Conservation (phyloP, 2,329 filamentous ascomycete species). For the Fusarium sp. region DNA sequence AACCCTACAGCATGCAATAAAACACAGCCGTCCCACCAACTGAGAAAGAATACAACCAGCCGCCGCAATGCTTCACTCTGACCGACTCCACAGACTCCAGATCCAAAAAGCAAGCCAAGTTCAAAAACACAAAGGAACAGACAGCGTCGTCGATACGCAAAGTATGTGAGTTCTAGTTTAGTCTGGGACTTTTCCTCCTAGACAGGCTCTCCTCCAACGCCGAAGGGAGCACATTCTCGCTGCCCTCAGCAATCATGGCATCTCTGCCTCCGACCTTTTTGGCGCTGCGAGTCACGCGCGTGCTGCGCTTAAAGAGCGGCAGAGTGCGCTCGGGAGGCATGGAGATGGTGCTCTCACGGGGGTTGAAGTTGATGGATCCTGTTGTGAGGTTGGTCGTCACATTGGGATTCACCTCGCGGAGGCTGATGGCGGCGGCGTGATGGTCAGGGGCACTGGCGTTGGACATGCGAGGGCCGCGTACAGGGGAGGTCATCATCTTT, state of each 20-base stretch:
- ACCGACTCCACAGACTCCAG: conserved; percentile 31
- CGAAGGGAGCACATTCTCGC: conserved; percentile 62
- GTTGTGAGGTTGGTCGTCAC: conserved; percentile 56
- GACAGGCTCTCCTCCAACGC: conserved; percentile 59
- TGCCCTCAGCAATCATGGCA: conserved; percentile 55
- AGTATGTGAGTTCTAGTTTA: conserved; percentile 49
- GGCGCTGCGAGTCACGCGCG: conserved; percentile 50
- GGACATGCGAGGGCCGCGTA: conserved; percentile 48
- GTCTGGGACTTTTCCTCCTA: conserved; percentile 66
- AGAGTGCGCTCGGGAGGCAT: conserved; percentile 57
- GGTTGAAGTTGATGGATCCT: conserved; percentile 54
- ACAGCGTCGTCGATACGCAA: neutral
- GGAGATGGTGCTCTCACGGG: conserved; percentile 56
- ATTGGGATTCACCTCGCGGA: conserved; percentile 68
- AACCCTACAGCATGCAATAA: conserved; percentile 44
- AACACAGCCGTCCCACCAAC: conserved; percentile 23
- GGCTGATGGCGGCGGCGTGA: conserved; percentile 55
- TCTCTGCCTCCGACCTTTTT: conserved; percentile 45
- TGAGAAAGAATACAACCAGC: conserved; percentile 13
- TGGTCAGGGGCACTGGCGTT: conserved; percentile 44
- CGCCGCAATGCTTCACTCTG: conserved; percentile 12
- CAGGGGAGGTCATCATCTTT: conserved; percentile 46
- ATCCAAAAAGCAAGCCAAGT: conserved; percentile 2
- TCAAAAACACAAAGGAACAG: neutral
- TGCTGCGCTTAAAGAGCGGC: conserved; percentile 61